Evolutionary conservation across 352 stramenopile species (phyloP), one percentile per base, ranked within the genome.

Genomic region (Globisporangium nodosum): DNA sequence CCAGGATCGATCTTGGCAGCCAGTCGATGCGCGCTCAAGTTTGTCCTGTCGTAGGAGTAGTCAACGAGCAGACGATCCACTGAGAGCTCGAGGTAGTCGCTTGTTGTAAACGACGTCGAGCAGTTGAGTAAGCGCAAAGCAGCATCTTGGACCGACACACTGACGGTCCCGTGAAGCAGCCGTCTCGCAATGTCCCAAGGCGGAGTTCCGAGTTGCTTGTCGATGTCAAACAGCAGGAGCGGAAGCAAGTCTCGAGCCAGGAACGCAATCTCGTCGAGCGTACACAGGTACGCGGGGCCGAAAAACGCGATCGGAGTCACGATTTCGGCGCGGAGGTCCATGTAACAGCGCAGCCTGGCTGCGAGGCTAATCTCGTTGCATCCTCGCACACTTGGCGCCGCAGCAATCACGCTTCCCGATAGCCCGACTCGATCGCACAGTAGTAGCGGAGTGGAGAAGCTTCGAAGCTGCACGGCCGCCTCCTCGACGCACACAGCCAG

Each of bases 1-100:
- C 76, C 74, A 21, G 84, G 84, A n/a, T 92, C 78, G 47, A 92
- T 85, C 64, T 84, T 90, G 4, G 62, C 66, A 1, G 68, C 71
- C 31, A 90, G 31, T 42, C 71, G 71, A 13, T 78, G 65, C 8
- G 90, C 56, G 12, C 74, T 61, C 3, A 89, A 33, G 35, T 74
- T 64, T 6, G 77, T 66, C 35, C 55, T 65, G 1, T 68, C 67
- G 43, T 58, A 63, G 0, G 58, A 54, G 42, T 82, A 90, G 2
- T 52, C 53, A 7, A 82, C n/a, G 11, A 57, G 47, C 31, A 81
- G 24, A 15, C 40, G 55, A 13, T 84, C 70, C 5, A 90, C 35
- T 6, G 54, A 54, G 5, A 90, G 42, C 46, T 83, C 72, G 0
- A 93, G 51, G 52, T 76, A 87, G 45, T 90, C 83, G 20, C 70